Evolutionary conservation across 495 filamentous ascomycete species (phyloP).

Genomic region (Xylaria castorea): DNA sequence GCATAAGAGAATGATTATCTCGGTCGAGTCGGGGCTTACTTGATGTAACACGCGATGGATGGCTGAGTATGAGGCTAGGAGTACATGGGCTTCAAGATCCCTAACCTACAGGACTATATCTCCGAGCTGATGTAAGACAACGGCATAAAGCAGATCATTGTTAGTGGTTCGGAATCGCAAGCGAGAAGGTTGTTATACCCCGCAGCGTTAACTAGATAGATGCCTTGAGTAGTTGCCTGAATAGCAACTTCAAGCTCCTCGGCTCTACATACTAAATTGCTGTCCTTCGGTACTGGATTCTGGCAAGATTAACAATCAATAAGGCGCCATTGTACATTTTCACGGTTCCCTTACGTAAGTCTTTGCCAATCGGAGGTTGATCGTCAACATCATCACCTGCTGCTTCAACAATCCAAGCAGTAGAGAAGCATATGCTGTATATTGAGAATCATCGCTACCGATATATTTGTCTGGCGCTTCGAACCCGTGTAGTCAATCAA

Average conservation of each 20-base stretch:
- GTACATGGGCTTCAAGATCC: not conserved
- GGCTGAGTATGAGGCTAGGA: not conserved
- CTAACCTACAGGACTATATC: not conserved
- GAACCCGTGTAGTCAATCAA: not conserved
- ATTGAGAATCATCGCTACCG: not conserved
- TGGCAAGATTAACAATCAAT: not conserved
- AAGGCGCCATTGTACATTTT: not conserved
- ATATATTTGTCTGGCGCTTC: not conserved
- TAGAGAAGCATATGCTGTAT: no score
- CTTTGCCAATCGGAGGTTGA: not conserved
- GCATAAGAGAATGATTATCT: not conserved
- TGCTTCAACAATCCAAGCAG: no score
- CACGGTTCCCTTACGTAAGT: not conserved
- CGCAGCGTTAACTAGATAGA: not conserved
- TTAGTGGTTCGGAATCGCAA: not conserved
- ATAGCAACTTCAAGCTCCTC: not conserved
- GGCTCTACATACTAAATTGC: not conserved
- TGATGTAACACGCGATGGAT: conserved; percentile 7
- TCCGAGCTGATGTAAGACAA: not conserved
- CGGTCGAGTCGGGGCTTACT: not conserved
- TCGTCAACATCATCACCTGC: no score
- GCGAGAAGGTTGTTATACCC: not conserved
- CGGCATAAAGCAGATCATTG: not conserved
- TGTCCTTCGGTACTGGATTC: not conserved
- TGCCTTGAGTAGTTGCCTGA: not conserved